Conservation (phyloP, 768 basidiomycete species). For the Tubosaeta sp. region DNA sequence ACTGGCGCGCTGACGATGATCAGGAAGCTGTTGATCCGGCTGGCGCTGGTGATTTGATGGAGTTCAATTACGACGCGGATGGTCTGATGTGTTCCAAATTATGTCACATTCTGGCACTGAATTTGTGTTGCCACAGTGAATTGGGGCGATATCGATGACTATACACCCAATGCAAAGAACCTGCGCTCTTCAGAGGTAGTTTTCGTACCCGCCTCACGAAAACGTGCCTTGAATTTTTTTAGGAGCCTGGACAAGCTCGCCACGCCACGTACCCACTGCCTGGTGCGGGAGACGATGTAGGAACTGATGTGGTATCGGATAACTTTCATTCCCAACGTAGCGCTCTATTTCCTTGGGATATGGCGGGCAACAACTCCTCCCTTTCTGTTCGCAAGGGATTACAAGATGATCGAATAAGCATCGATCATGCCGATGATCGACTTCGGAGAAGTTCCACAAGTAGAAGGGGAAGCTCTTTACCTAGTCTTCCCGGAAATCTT, state of each 20-base stretch:
- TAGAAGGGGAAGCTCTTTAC: conserved; percentile 55
- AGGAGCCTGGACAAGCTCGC: conserved; percentile 88
- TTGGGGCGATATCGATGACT: conserved; percentile 18
- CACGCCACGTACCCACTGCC: conserved; percentile 58
- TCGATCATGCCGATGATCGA: conserved; percentile 50
- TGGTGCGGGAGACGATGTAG: conserved; percentile 46
- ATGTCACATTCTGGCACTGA: conserved; percentile 6
- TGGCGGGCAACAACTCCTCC: conserved; percentile 67
- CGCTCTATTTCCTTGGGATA: conserved; percentile 80
- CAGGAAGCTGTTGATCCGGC: conserved; percentile 4
- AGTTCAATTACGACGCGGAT: conserved; percentile 21
- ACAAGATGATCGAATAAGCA: conserved; percentile 38
- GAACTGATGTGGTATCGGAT: conserved; percentile 39
- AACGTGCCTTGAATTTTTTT: conserved; percentile 12
- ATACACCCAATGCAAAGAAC: conserved; percentile 16
- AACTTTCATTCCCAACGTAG: conserved; percentile 56
- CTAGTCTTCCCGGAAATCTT: conserved; percentile 44
- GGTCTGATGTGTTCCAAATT: conserved; percentile 13
- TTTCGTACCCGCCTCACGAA: neutral
- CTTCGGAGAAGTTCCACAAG: conserved; percentile 54
- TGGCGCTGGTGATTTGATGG: conserved; percentile 13
- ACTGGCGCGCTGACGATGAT: conserved; percentile 15
- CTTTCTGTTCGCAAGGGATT: conserved; percentile 34
- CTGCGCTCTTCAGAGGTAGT: conserved; percentile 63
- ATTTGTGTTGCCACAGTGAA: conserved; percentile 16